These are phyloP conservation scores for Suillus weaverae DNA, from an alignment of 768 basidiomycete genomes.

Conservation along the genomic window DNA sequence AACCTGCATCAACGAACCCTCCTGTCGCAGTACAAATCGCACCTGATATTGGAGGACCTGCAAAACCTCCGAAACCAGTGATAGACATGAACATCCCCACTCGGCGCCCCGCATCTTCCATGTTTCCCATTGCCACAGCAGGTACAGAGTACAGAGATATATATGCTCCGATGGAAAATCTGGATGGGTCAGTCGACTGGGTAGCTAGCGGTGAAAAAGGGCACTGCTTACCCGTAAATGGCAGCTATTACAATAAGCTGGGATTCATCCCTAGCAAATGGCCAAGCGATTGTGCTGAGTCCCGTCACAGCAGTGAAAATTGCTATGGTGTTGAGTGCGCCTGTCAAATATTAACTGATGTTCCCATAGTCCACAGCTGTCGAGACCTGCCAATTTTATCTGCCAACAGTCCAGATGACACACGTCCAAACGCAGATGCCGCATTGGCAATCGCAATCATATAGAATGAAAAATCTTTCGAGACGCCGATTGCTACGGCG, in stretches of 20 bases:
- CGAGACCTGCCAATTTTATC: constrained; percentile 48
- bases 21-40: constrained; percentile 56
- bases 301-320: constrained; percentile 59
- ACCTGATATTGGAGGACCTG: constrained; percentile 74
- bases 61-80: constrained; percentile 59
- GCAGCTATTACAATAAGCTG: constrained; percentile 54
- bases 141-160: constrained; percentile 57
- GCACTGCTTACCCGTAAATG: constrained; percentile 57
- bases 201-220: not conserved
- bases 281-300: constrained; percentile 69
- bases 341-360: constrained; percentile 34
- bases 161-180: constrained; percentile 63
- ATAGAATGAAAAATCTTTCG: constrained; percentile 57
- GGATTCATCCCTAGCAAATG: constrained; percentile 48
- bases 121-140: constrained; percentile 58
- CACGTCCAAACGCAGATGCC: constrained; percentile 52
- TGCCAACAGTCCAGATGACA: constrained; percentile 50
- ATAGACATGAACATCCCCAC: constrained; percentile 65
- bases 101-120: constrained; percentile 62
- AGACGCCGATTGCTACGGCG: constrained; percentile 50
- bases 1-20: constrained; percentile 37
- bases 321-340: constrained; percentile 66
- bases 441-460: constrained; percentile 69
- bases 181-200: constrained; percentile 19
- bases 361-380: not conserved